These are phyloP conservation scores for Fabrea salina DNA, from an alignment of 169 alveolate species.

Conservation along the genomic window DNA sequence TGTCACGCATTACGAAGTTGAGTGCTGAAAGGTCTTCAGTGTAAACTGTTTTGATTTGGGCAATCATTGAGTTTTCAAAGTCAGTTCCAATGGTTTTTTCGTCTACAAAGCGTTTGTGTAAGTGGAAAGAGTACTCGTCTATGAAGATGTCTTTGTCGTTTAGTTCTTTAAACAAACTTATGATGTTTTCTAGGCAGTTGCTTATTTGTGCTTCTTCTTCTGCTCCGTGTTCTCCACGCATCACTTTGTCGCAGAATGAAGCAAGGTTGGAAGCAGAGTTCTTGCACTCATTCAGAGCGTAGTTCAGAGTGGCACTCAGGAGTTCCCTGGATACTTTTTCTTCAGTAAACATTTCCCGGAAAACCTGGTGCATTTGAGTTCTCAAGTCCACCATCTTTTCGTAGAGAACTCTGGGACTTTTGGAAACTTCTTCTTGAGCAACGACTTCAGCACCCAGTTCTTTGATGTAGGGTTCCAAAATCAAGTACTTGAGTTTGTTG, in stretches of 20 bases:
- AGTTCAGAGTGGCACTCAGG: constrained; percentile 45
- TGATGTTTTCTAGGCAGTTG: constrained; percentile 39
- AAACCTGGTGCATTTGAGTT: constrained; percentile 65
- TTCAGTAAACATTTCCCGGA: constrained; percentile 43
- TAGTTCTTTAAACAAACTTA: constrained; percentile 47
- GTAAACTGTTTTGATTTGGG: constrained; percentile 50
- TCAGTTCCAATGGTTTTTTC: constrained; percentile 42
- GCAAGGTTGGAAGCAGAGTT: constrained; percentile 57
- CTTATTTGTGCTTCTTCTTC: constrained; percentile 41
- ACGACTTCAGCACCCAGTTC: constrained; percentile 48
- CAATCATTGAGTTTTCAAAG: constrained; percentile 48
- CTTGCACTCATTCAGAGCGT: constrained; percentile 51
- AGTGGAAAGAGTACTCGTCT: constrained; percentile 36
- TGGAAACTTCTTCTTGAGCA: constrained; percentile 51
- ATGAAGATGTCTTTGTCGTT: constrained; percentile 56
- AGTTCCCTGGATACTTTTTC: constrained; percentile 43
- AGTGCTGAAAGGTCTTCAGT: constrained; percentile 42
- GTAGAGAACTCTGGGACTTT: too few species aligned
- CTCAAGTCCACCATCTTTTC: constrained; percentile 50
- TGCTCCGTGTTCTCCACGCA: constrained; percentile 52
- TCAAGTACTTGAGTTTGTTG: constrained; percentile 38
- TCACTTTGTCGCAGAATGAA: constrained; percentile 51
- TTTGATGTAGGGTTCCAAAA: constrained; percentile 60
- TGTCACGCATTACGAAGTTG: constrained; percentile 57
- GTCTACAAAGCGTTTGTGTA: constrained; percentile 41